Conservation (phyloP, 805 yeast genomes). For the Candida gorgasii region DNA sequence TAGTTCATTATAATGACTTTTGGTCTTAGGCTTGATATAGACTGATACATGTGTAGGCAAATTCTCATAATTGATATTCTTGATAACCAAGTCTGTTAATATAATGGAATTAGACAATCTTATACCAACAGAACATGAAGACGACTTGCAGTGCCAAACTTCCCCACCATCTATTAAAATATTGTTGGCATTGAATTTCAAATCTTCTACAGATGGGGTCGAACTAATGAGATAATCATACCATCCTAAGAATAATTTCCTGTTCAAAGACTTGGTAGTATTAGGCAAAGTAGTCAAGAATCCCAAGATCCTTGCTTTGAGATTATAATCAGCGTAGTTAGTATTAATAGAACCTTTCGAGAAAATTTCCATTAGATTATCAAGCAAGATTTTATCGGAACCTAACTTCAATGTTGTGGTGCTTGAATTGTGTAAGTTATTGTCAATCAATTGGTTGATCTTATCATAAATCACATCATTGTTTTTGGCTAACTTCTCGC, state of each 20-base stretch:
- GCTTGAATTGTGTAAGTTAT: conserved; percentile 10
- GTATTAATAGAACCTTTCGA: conserved; percentile 35
- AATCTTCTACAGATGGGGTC: conserved; percentile 21
- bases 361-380: conserved; percentile 30
- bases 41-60: conserved; percentile 24
- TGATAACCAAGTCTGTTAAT: conserved; percentile 35
- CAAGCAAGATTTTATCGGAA: conserved; percentile 25
- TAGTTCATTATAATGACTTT: conserved; percentile 19
- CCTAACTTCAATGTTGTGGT: conserved; percentile 8
- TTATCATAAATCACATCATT: conserved; percentile 24
- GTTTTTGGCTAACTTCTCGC: conserved; percentile 23
- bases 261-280: conserved; percentile 19
- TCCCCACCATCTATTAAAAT: conserved; percentile 33
- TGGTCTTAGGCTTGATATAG: conserved; percentile 30
- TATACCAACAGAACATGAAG: conserved; percentile 35
- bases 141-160: conserved; percentile 34
- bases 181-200: conserved; percentile 42
- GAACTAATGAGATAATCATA: conserved; percentile 32
- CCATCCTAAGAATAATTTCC: conserved; percentile 41
- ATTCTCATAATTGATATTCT: conserved; percentile 15
- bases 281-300: conserved; percentile 33
- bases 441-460: conserved; percentile 28
- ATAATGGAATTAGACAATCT: conserved; percentile 33
- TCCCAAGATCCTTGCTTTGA: conserved; percentile 42
- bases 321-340: conserved; percentile 41